A percentile compares a stretch with the other conserved stretches of the same genome.
Evolutionary conservation across 768 basidiomycete species (phyloP).

Genomic region (Agaricus blazei): DNA sequence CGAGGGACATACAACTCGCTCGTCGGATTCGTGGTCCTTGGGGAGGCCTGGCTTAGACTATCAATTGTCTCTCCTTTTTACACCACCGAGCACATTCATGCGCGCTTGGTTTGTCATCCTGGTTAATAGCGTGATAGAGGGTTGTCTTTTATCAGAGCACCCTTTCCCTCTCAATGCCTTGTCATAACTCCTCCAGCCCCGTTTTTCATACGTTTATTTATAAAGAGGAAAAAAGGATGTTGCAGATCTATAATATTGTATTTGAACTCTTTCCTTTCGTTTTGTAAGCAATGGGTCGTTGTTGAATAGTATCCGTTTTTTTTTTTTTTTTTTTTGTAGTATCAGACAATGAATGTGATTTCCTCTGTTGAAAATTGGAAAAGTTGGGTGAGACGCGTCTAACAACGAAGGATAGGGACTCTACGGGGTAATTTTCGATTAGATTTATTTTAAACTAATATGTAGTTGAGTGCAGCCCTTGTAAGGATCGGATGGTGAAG

Average conservation of each 20-base stretch:
- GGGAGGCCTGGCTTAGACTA: slow-evolving; percentile 58
- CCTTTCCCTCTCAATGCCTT: no score
- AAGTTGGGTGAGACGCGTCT: neutral
- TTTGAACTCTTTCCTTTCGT: neutral
- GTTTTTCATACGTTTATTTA: no score
- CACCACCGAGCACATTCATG: neutral
- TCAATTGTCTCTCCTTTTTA: neutral
- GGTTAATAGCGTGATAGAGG: no score
- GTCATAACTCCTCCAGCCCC: no score
- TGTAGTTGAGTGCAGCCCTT: no score
- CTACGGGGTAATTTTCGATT: no score
- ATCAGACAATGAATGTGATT: slow-evolving; percentile 11
- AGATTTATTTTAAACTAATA: no score
- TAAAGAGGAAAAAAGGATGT: neutral
- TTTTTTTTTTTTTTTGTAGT: neutral
- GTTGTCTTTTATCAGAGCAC: neutral
- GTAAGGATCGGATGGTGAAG: no score
- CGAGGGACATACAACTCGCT: slow-evolving; percentile 93
- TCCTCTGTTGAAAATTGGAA: neutral
- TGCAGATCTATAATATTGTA: slow-evolving; percentile 9
- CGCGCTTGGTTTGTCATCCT: neutral
- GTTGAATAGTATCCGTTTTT: neutral
- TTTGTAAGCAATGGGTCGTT: neutral
- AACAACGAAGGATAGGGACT: no score
- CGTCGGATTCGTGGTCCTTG: slow-evolving; percentile 90